phyloP scores from a whole-genome alignment of 2,329 filamentous ascomycete genomes.

The Diaporthe sp. region DNA sequence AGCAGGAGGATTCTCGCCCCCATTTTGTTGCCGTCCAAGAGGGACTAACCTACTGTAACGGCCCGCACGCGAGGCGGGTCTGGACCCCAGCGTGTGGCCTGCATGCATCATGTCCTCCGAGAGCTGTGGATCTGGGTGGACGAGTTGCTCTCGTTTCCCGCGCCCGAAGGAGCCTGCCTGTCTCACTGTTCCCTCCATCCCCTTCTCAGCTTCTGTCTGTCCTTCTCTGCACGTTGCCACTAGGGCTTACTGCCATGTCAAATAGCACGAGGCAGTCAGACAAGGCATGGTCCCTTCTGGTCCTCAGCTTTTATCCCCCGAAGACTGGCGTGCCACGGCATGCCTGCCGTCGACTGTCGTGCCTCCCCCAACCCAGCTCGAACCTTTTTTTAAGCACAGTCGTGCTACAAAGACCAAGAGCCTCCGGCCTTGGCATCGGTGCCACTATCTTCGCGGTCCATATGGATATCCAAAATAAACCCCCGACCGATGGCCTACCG shows the following conservation, averaged over 20 bases:
- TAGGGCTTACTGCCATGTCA: conserved; percentile 9
- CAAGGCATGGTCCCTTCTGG: background rate
- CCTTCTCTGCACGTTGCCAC: conserved; percentile 24
- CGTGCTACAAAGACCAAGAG: background rate
- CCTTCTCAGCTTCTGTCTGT: conserved; percentile 13
- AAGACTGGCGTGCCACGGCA: background rate
- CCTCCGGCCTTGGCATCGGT: conserved; percentile 2
- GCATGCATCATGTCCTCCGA: conserved; percentile 15
- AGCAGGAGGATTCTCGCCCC: conserved; percentile 23
- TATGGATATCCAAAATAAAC: background rate
- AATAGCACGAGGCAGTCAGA: conserved; percentile 2
- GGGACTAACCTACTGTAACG: conserved; percentile 18
- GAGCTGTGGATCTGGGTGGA: conserved; percentile 4
- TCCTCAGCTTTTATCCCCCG: background rate
- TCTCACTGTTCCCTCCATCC: background rate
- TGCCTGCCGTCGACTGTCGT: background rate
- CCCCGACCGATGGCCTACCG: background rate
- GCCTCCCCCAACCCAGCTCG: background rate
- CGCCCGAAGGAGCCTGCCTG: conserved; percentile 9
- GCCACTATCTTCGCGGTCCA: background rate
- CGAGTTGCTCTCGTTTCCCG: background rate
- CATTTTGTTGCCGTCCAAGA: background rate
- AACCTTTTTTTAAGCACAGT: background rate
- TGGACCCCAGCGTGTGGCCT: conserved; percentile 13
- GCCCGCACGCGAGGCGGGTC: conserved; percentile 26